phyloP scores from a whole-genome alignment of 2,329 filamentous ascomycete species.

The Akanthomyces uredinophilus region DNA sequence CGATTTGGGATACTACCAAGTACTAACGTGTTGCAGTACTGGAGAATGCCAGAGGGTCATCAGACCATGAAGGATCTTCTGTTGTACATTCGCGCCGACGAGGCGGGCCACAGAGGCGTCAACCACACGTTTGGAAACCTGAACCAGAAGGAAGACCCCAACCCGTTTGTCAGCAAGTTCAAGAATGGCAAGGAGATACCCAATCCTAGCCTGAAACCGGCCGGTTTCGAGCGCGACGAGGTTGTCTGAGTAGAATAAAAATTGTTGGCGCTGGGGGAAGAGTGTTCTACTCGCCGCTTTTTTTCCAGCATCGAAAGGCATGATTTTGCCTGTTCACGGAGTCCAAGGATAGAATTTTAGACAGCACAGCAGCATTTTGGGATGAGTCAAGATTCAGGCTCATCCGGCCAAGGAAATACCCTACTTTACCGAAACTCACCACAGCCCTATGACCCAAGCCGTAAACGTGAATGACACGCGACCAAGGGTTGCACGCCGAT shows the following conservation, averaged over 20 bases:
- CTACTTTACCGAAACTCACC: not conserved
- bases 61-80: slow-evolving; percentile 82
- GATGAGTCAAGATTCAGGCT: not conserved
- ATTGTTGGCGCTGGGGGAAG: not conserved
- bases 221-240: slow-evolving; percentile 80
- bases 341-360: not conserved
- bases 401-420: not conserved
- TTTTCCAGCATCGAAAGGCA: not conserved
- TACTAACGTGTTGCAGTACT: slow-evolving; percentile 53
- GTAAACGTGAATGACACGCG: not conserved
- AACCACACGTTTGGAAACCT: slow-evolving; percentile 94
- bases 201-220: slow-evolving; percentile 58
- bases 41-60: slow-evolving; percentile 83
- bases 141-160: slow-evolving; percentile 79
- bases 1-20: not conserved
- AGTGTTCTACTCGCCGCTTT: not conserved
- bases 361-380: not conserved
- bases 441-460: not conserved
- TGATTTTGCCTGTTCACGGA: not conserved
- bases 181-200: slow-evolving; percentile 63
- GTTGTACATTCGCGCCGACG: slow-evolving; percentile 83
- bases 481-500: not conserved
- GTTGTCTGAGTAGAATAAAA: slow-evolving; percentile 48
- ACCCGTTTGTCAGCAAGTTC: slow-evolving; percentile 84
- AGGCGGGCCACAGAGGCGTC: slow-evolving; percentile 86